A percentile compares a stretch with the other conserved stretches of the same genome.
These are phyloP conservation scores for Mikania micrantha DNA, from an alignment of 129 eudicot species.

Conservation along the genomic window DNA sequence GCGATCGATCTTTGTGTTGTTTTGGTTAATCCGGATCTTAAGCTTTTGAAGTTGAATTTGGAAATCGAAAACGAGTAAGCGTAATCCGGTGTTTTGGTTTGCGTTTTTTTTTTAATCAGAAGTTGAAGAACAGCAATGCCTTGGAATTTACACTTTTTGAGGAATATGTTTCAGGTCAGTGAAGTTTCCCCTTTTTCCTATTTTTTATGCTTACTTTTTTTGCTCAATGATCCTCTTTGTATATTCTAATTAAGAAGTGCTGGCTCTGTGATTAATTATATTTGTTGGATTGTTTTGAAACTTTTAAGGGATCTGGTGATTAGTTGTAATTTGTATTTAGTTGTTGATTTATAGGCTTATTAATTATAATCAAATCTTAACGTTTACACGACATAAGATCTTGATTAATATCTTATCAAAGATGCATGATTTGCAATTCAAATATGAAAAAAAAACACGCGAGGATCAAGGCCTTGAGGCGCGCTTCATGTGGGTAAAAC, in stretches of 20 bases:
- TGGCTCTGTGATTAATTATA: not conserved
- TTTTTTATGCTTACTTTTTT: not conserved
- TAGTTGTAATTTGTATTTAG: not conserved
- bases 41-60: not conserved
- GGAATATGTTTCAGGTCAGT: slow-evolving; percentile 30
- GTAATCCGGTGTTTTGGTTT: not conserved
- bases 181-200: not conserved
- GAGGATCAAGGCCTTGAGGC: not conserved
- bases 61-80: not conserved
- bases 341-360: not conserved
- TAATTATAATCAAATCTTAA: not conserved
- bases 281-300: not conserved
- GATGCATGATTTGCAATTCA: not conserved
- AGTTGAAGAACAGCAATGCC: not conserved
- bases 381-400: not conserved
- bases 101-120: slow-evolving; percentile 8
- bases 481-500: not conserved
- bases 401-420: not conserved
- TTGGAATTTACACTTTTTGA: slow-evolving; percentile 21
- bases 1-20: not conserved
- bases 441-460: not conserved
- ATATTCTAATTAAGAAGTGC: not conserved
- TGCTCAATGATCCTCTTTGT: not conserved
- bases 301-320: not conserved
- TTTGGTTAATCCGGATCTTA: not conserved